These are phyloP conservation scores for Kurtzmaniella quercitrusa DNA, from an alignment of 1,139 yeast genomes.

Conservation along the genomic window DNA sequence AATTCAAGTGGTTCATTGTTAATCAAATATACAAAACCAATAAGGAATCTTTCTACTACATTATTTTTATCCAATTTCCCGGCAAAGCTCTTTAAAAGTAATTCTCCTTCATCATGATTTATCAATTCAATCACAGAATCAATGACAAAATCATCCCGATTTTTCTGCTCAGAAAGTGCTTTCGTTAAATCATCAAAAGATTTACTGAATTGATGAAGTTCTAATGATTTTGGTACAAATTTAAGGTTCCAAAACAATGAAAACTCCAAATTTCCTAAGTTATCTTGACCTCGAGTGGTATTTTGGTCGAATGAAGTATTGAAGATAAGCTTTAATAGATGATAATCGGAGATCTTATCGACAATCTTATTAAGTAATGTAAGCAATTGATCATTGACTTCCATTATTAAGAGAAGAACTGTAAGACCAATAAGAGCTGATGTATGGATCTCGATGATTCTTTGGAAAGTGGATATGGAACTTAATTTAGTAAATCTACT, in stretches of 20 bases:
- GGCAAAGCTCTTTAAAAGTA: slow-evolving; percentile 20
- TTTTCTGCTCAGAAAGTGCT: slow-evolving; percentile 13
- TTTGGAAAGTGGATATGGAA: slow-evolving; percentile 21
- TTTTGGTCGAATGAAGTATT: slow-evolving; percentile 20
- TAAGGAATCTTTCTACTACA: slow-evolving; percentile 24
- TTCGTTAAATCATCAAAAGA: slow-evolving; percentile 24
- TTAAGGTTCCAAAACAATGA: slow-evolving; percentile 23
- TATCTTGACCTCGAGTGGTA: slow-evolving; percentile 13
- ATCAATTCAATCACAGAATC: slow-evolving; percentile 31
- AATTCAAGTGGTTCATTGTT: slow-evolving; percentile 24
- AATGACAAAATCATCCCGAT: slow-evolving; percentile 19
- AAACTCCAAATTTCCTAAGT: slow-evolving; percentile 16
- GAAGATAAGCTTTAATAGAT: slow-evolving; percentile 21
- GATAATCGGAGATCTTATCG: slow-evolving; percentile 21
- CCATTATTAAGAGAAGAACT: slow-evolving; percentile 29
- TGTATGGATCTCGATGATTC: slow-evolving; percentile 24
- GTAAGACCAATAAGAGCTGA: slow-evolving; percentile 20
- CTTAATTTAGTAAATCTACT: slow-evolving; percentile 20
- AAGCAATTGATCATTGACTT: slow-evolving; percentile 24
- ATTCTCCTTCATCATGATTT: slow-evolving; percentile 23
- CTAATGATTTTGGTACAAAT: not conserved
- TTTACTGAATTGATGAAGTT: slow-evolving; percentile 15
- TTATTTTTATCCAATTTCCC: slow-evolving; percentile 15
- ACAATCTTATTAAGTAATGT: slow-evolving; percentile 24
- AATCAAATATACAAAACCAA: slow-evolving; percentile 32